These are phyloP conservation scores for Usnea hakonensis DNA, from an alignment of 495 filamentous ascomycete genomes.

Conservation along the genomic window DNA sequence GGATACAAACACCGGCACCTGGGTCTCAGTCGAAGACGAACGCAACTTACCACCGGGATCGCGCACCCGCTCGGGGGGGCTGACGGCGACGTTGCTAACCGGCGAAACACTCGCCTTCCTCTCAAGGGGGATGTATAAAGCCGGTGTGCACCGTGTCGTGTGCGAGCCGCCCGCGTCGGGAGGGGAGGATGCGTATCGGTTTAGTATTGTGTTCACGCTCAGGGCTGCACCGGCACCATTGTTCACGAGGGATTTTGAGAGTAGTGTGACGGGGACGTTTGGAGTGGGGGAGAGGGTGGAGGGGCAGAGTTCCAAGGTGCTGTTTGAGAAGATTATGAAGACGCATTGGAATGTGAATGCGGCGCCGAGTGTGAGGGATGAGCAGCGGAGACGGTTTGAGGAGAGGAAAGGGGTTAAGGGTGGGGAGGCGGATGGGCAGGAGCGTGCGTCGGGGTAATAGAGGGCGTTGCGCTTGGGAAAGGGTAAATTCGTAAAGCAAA, in stretches of 20 bases:
- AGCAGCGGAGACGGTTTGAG: constrained; percentile 14
- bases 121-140: constrained; percentile 9
- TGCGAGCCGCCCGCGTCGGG: constrained; percentile 10
- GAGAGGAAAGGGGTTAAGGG: background rate
- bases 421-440: background rate
- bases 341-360: constrained; percentile 20
- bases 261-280: constrained; percentile 10
- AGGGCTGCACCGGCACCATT: constrained; percentile 17
- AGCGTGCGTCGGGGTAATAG: background rate
- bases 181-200: constrained; percentile 7
- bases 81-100: constrained; percentile 18
- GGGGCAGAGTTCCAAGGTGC: constrained; percentile 9
- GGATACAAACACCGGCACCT: background rate
- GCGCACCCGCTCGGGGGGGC: constrained; percentile 9
- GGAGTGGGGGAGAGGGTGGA: constrained; percentile 4
- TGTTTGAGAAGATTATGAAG: constrained; percentile 16
- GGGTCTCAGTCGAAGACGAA: constrained; percentile 19
- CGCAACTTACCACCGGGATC: constrained; percentile 5
- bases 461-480: background rate
- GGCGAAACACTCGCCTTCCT: constrained; percentile 22
- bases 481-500: background rate
- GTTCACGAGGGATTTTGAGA: constrained; percentile 18
- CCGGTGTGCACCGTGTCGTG: constrained; percentile 19
- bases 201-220: constrained; percentile 19
- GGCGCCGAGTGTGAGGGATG: constrained; percentile 17